phyloP scores from a whole-genome alignment of 2,329 filamentous ascomycete genomes.

The Claviceps sp. region DNA sequence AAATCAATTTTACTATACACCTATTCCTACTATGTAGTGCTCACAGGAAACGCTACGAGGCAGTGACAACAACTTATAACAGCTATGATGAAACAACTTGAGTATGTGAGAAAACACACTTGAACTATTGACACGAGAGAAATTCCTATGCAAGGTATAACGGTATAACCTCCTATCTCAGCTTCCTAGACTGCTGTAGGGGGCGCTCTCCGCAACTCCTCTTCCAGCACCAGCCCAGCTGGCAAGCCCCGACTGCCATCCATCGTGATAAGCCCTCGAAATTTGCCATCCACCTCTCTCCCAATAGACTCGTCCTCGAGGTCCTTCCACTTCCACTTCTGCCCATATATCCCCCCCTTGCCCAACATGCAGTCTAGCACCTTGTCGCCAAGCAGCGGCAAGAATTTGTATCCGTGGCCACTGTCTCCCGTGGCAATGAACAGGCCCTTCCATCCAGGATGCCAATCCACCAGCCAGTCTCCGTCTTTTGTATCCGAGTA shows the following conservation, averaged over 20 bases:
- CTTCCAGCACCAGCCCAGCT: conserved; percentile 30
- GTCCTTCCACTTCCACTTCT: conserved; percentile 52
- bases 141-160: no score
- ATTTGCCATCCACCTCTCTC: conserved; percentile 21
- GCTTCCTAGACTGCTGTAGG: background rate
- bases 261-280: conserved; percentile 30
- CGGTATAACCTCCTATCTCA: no score
- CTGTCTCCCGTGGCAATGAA: conserved; percentile 51
- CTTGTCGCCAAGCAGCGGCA: conserved; percentile 51
- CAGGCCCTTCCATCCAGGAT: conserved; percentile 44
- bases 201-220: conserved; percentile 22
- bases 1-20: no score
- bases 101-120: no score
- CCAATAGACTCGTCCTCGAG: conserved; percentile 26
- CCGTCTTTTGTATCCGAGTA: conserved; percentile 61
- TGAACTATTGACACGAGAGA: no score
- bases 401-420: conserved; percentile 56
- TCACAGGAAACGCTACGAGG: no score
- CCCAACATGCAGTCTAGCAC: conserved; percentile 42
- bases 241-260: conserved; percentile 39
- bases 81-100: no score
- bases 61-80: no score
- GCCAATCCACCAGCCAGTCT: conserved; percentile 59
- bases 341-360: conserved; percentile 34
- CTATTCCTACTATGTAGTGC: no score